Evolutionary conservation across 768 basidiomycete species (phyloP).

Genomic region (Bullera alba): DNA sequence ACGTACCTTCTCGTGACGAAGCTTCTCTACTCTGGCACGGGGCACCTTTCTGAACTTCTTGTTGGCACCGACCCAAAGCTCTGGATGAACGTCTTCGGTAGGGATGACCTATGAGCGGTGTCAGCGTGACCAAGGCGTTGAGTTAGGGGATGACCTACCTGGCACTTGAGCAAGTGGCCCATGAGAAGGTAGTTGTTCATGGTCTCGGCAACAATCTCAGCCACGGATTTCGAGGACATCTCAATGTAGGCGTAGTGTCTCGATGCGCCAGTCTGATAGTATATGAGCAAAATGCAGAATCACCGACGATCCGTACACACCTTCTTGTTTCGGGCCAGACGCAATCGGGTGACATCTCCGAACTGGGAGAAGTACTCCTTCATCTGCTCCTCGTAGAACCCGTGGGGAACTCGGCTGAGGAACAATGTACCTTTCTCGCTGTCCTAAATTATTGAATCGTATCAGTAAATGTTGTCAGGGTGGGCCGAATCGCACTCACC

Average conservation of each 20-base stretch:
- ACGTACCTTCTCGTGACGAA: conserved; percentile 73
- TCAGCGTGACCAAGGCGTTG: neutral
- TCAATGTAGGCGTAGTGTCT: conserved; percentile 98
- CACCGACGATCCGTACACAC: conserved; percentile 42
- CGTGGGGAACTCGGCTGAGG: conserved; percentile 87
- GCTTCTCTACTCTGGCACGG: conserved; percentile 60
- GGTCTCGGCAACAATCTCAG: conserved; percentile 91
- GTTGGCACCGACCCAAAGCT: conserved; percentile 96
- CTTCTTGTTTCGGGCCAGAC: conserved; percentile 90
- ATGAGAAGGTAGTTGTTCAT: conserved; percentile 98
- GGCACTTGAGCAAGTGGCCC: conserved; percentile 89
- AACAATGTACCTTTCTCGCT: conserved; percentile 76
- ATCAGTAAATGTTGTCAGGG: neutral
- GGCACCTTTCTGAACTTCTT: conserved; percentile 80
- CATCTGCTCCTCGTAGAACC: conserved; percentile 94
- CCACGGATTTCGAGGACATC: conserved; percentile 80
- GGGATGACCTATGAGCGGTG: conserved; percentile 68
- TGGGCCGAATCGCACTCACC: conserved; percentile 50
- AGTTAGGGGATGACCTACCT: conserved; percentile 25
- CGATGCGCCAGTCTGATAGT: conserved; percentile 75
- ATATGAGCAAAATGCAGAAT: neutral
- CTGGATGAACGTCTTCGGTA: conserved; percentile 79
- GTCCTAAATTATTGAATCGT: conserved; percentile 45
- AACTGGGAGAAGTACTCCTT: conserved; percentile 91
- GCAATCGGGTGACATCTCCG: conserved; percentile 75